Conservation (phyloP, 805 yeast species). For the Candida ipomoeae region DNA sequence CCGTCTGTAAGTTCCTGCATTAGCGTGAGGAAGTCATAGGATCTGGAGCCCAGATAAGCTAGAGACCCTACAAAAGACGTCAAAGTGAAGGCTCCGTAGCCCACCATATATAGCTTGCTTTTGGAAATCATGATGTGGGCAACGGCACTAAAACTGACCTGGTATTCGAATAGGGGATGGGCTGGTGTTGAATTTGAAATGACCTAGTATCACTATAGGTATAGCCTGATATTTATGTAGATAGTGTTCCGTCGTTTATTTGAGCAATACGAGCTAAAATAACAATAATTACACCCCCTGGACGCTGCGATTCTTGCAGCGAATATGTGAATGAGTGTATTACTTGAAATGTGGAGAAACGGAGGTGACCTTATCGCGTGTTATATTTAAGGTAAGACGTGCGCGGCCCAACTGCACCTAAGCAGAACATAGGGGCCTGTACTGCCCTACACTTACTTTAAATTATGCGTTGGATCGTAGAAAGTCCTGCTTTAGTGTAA, state of each 20-base stretch:
- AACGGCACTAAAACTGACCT: neutral
- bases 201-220: neutral
- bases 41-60: conserved; percentile 10
- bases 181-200: neutral
- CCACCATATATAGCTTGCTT: conserved; percentile 1
- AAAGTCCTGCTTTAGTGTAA: neutral
- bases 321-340: neutral
- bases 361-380: conserved; percentile 10
- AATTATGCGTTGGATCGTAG: neutral
- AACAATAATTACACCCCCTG: neutral
- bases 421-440: neutral
- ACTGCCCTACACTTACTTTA: neutral
- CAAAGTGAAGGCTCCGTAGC: conserved; percentile 14
- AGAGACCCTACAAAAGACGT: conserved; percentile 10
- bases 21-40: conserved; percentile 14
- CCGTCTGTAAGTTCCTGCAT: conserved; percentile 16
- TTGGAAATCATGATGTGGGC: neutral
- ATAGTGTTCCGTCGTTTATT: neutral
- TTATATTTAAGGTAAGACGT: conserved; percentile 2
- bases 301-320: neutral
- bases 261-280: neutral
- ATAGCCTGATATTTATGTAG: neutral
- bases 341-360: neutral
- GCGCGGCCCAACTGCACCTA: neutral
- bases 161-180: neutral